These are phyloP conservation scores for Tetradesmus lagerheimii DNA, from an alignment of 139 green algal species.

Conservation along the genomic window DNA sequence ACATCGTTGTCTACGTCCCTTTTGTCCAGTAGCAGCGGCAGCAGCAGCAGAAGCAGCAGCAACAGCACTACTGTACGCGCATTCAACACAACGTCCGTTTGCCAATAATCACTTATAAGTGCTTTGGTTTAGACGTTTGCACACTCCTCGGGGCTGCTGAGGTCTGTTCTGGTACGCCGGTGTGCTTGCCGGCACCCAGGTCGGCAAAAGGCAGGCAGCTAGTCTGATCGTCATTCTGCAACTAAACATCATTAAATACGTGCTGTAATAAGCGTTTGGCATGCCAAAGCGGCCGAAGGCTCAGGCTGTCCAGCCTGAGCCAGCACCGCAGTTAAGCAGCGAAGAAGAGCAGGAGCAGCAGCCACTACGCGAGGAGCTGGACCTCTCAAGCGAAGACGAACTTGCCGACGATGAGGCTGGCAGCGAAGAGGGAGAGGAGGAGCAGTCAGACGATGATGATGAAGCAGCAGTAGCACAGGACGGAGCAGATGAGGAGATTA, in stretches of 20 bases:
- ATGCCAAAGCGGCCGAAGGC: constrained; percentile 43
- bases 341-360: constrained; percentile 26
- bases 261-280: background rate
- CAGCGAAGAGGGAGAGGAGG: constrained; percentile 11
- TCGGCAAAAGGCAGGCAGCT: background rate
- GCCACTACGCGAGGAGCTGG: constrained; percentile 50
- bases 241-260: background rate
- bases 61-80: background rate
- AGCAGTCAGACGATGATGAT: constrained; percentile 29
- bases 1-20: too few species aligned
- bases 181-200: background rate
- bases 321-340: background rate
- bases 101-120: too few species aligned
- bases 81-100: background rate
- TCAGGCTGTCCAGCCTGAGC: constrained; percentile 15
- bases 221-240: background rate
- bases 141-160: background rate
- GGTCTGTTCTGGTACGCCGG: background rate
- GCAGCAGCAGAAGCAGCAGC: background rate
- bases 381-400: constrained; percentile 64
- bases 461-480: constrained; percentile 20
- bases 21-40: too few species aligned
- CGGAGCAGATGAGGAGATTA: constrained; percentile 28
- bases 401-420: constrained; percentile 48
- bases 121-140: background rate